A percentile compares a stretch with the other conserved stretches of the same genome.
Evolutionary conservation across 306 rosid genomes (phyloP).

Genomic region (Prinsepia uniflora): DNA sequence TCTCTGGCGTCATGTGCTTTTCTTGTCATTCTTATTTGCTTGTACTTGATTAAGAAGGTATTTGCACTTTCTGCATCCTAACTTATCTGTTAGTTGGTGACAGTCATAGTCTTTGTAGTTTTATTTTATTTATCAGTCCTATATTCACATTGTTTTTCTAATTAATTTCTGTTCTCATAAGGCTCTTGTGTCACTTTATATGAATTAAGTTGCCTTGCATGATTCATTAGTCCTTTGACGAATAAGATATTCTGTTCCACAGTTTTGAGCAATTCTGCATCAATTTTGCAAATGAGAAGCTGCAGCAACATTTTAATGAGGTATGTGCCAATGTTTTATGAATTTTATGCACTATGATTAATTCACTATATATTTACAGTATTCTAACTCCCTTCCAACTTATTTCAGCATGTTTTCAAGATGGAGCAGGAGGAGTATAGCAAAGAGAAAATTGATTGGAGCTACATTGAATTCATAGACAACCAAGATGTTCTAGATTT

Average conservation of each 20-base stretch:
- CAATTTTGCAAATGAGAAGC: slow-evolving; percentile 98
- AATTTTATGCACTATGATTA: not conserved
- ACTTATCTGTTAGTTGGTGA: not conserved
- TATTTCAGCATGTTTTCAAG: slow-evolving; percentile 91
- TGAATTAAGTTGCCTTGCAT: not conserved
- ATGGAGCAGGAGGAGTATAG: slow-evolving; percentile 99
- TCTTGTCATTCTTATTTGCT: not conserved
- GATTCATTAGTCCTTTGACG: slow-evolving; percentile 14
- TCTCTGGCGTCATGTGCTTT: not conserved
- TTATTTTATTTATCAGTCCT: not conserved
- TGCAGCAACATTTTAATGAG: slow-evolving; percentile 99
- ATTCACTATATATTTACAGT: not conserved
- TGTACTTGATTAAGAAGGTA: not conserved
- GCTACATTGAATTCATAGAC: slow-evolving; percentile 97
- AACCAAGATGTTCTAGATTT: slow-evolving; percentile 96
- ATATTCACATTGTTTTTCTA: not conserved
- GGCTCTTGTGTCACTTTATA: not conserved
- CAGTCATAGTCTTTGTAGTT: not conserved
- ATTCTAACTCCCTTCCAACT: slow-evolving; percentile 16
- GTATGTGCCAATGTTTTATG: slow-evolving; percentile 30
- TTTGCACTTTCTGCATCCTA: slow-evolving; percentile 8
- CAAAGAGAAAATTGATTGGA: slow-evolving; percentile 95
- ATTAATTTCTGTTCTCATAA: not conserved
- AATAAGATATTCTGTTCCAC: slow-evolving; percentile 26
- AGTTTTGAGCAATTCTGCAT: slow-evolving; percentile 99